Evolutionary conservation across 2,329 filamentous ascomycete genomes (phyloP), one percentile per base, ranked within the genome.

Genomic region (Fusarium sp.): DNA sequence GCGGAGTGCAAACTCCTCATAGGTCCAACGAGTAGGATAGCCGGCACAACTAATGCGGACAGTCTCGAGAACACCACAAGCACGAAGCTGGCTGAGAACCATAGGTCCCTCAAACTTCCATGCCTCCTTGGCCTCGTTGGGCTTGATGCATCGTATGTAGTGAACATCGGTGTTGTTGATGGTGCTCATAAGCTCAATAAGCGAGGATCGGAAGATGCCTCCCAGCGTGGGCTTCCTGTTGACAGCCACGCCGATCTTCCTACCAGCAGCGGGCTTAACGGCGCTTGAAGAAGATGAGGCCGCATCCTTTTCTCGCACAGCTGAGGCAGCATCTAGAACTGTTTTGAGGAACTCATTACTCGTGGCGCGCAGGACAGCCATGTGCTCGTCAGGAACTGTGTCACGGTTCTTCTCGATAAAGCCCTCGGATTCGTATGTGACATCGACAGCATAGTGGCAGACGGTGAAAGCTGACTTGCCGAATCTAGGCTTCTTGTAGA

Each of bases 351-450:
- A 99, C 44, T 81, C 79, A 77, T 97, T 99, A 29, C 86, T 89
- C 1, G 93, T 96, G 47, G 88, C 88, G 68, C 87, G 89, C 64
- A 99, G 84, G 33, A 99, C 90, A 56, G 95, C 93, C 88, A 99
- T 91, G 74, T 98, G 95, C 79, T 99, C 95, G 73, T 99, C 95
- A 6, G 95, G 95, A 42, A 99, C 95, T 17, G 96, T 99, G 76
- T 99, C 95, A 76, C 95, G 88, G 78, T 99, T 99, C 85, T 99
- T 99, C 77, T 99, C 96, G 71, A 99, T 97, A 78, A 99, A 99
- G 42, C 95, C 95, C 70, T 99, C 95, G 2, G 94, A 98, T 77
- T 99, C 95, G 75, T 99, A 99, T 15, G 94, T 98, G 69, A 99
- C 95, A 71, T 99, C 95, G 53, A 99, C 84, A 48, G 95, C 95